Percentiles rank a stretch among this genome's conserved stretches.
These are phyloP conservation scores for Hericium rajendrae DNA, from an alignment of 768 basidiomycete species.

Conservation along the genomic window DNA sequence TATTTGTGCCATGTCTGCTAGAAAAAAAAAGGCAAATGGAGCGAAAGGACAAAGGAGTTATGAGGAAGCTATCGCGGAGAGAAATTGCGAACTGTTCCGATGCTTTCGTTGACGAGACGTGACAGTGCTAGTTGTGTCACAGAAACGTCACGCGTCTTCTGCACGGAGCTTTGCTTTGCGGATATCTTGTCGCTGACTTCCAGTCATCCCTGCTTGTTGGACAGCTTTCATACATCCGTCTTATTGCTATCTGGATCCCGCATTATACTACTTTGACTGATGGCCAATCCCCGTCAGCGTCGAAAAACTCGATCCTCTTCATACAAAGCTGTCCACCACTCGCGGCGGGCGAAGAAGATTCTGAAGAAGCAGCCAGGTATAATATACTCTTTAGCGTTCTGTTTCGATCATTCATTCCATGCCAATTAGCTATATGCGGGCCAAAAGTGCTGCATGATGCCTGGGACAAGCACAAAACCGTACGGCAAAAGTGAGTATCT, in stretches of 20 bases:
- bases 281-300: constrained; percentile 94
- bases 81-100: neutral
- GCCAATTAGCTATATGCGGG: constrained; percentile 57
- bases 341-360: constrained; percentile 63
- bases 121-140: neutral
- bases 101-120: neutral
- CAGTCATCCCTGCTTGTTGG: neutral
- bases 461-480: constrained; percentile 84
- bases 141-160: neutral
- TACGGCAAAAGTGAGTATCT: constrained; percentile 77
- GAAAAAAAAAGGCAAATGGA: no score
- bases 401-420: constrained; percentile 6
- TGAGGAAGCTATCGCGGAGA: neutral
- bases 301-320: constrained; percentile 73
- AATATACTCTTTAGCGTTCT: constrained; percentile 19
- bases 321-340: constrained; percentile 66
- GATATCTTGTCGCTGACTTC: neutral
- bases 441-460: constrained; percentile 73
- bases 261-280: constrained; percentile 21
- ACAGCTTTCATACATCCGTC: constrained; percentile 4
- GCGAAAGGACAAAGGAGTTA: no score
- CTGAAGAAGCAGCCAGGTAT: constrained; percentile 71
- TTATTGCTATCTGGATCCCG: neutral
- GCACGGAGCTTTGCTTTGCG: neutral
- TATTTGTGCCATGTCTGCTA: constrained; percentile 25